phyloP scores from a whole-genome alignment of 1,284 basidiomycete genomes.

The Heterobasidion parviporum region DNA sequence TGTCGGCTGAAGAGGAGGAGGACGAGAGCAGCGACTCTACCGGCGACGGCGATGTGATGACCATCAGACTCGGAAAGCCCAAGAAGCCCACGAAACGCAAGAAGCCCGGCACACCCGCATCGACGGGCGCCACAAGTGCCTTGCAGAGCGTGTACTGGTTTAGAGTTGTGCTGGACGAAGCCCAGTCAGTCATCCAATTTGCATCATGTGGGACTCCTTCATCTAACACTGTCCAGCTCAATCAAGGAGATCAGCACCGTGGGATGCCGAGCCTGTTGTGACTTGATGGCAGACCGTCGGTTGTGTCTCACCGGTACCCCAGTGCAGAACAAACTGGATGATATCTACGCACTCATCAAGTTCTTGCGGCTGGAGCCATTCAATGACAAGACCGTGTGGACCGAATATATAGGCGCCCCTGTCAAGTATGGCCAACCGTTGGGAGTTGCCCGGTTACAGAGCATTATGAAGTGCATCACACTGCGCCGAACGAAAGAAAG shows the following conservation, averaged over 20 bases:
- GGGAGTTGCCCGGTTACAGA: slow-evolving; percentile 90
- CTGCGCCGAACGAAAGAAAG: slow-evolving; percentile 94
- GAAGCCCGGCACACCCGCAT: slow-evolving; percentile 1
- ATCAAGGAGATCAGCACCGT: slow-evolving; percentile 97
- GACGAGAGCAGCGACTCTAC: slow-evolving; percentile 57
- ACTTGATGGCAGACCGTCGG: slow-evolving; percentile 88
- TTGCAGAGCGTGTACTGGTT: slow-evolving; percentile 97
- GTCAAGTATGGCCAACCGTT: slow-evolving; percentile 90
- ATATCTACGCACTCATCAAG: slow-evolving; percentile 94
- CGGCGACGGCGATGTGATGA: slow-evolving; percentile 60
- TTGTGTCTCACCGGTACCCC: slow-evolving; percentile 96
- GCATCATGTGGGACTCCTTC: background rate
- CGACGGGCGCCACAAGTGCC: slow-evolving; percentile 70
- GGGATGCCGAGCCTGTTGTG: slow-evolving; percentile 91
- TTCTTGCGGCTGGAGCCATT: slow-evolving; percentile 91
- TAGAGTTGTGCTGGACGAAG: slow-evolving; percentile 95
- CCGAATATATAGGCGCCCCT: slow-evolving; percentile 84
- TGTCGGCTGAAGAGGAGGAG: slow-evolving; percentile 55
- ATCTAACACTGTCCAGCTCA: slow-evolving; percentile 43
- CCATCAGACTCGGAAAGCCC: slow-evolving; percentile 43
- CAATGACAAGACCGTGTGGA: slow-evolving; percentile 91
- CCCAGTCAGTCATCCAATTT: slow-evolving; percentile 63
- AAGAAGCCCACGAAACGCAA: slow-evolving; percentile 46
- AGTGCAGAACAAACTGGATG: slow-evolving; percentile 98
- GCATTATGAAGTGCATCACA: slow-evolving; percentile 95